These are phyloP conservation scores for Venturia nashicola DNA, from an alignment of 2,329 filamentous ascomycete species.

Conservation along the genomic window DNA sequence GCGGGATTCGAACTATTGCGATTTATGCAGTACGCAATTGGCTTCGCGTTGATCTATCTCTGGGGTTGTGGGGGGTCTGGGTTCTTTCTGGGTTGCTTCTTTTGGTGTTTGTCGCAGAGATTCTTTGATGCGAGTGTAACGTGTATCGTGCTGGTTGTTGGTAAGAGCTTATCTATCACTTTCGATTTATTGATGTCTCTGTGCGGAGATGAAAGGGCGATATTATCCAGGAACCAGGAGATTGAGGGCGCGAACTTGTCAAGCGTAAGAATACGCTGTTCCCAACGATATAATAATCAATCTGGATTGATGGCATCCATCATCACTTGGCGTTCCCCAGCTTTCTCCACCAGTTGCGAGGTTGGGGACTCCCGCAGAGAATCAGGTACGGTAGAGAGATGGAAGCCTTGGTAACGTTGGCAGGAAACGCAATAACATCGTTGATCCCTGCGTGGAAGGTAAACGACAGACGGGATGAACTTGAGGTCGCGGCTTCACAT, in stretches of 20 bases:
- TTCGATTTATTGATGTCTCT: too few relatives aligned
- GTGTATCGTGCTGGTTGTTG: too few relatives aligned
- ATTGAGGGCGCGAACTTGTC: not conserved
- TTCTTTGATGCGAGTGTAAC: not conserved
- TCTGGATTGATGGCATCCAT: not conserved
- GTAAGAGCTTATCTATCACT: too few relatives aligned
- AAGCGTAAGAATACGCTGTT: not conserved
- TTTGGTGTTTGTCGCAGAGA: not conserved
- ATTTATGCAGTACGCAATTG: not conserved
- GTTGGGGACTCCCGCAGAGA: too few relatives aligned
- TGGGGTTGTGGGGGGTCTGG: not conserved
- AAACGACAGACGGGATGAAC: not conserved
- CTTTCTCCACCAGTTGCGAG: not conserved
- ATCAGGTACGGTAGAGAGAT: too few relatives aligned
- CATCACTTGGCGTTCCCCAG: not conserved
- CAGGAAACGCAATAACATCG: not conserved
- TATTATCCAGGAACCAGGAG: not conserved
- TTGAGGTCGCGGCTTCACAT: too few relatives aligned
- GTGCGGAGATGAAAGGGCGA: too few relatives aligned
- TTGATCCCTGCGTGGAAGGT: not conserved
- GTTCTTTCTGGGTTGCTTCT: not conserved
- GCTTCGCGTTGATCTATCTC: not conserved
- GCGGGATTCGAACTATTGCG: too few relatives aligned
- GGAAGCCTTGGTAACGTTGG: too few relatives aligned
- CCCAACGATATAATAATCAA: not conserved